Conservation (phyloP, 2,329 filamentous ascomycete genomes). For the Myriosclerotinia duriaeana region DNA sequence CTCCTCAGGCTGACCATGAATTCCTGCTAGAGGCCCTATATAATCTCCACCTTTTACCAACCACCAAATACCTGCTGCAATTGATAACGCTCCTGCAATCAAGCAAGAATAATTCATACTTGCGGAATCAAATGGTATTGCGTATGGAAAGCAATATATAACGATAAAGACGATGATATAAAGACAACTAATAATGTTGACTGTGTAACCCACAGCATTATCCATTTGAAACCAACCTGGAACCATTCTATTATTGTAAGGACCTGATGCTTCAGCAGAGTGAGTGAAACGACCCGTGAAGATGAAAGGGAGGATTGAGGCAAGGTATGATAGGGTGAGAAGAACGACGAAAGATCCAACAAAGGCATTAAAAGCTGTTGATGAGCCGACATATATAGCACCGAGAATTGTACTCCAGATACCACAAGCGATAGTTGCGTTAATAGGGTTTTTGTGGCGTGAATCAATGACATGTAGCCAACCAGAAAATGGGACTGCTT, state of each 20-base stretch:
- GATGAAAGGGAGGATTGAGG: slow-evolving; percentile 60
- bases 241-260: slow-evolving; percentile 43
- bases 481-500: slow-evolving; percentile 53
- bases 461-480: slow-evolving; percentile 50
- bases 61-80: slow-evolving; percentile 47
- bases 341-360: slow-evolving; percentile 60
- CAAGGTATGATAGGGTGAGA: slow-evolving; percentile 57
- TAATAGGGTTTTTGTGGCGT: slow-evolving; percentile 52
- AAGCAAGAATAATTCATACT: slow-evolving; percentile 56
- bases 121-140: slow-evolving; percentile 46
- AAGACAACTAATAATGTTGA: slow-evolving; percentile 53
- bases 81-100: slow-evolving; percentile 47
- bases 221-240: slow-evolving; percentile 61
- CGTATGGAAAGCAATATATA: slow-evolving; percentile 61
- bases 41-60: slow-evolving; percentile 37
- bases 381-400: slow-evolving; percentile 64
- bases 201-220: slow-evolving; percentile 47
- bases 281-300: slow-evolving; percentile 44
- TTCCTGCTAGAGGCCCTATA: slow-evolving; percentile 31
- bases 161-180: slow-evolving; percentile 63
- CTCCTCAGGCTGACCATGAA: not conserved
- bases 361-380: slow-evolving; percentile 66
- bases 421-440: slow-evolving; percentile 54
- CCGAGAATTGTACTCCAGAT: slow-evolving; percentile 56
- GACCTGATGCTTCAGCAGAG: slow-evolving; percentile 15